These are phyloP conservation scores for Fusarium tuaranense DNA, from an alignment of 2,329 filamentous ascomycete species.

Conservation along the genomic window DNA sequence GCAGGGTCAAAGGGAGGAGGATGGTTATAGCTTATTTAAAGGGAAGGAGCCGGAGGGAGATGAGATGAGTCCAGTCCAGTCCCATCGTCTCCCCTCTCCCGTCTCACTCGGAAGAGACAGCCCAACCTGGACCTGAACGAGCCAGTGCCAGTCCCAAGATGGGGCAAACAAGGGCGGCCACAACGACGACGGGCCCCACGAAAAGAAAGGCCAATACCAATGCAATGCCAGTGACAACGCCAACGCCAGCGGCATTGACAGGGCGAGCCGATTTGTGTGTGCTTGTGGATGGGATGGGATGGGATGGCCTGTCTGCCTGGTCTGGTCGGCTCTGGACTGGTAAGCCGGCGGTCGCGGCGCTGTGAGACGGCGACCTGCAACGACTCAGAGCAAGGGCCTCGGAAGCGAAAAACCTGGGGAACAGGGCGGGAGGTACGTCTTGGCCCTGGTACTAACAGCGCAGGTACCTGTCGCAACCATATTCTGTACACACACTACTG, in stretches of 20 bases:
- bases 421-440: constrained; percentile 42
- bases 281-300: constrained; percentile 7
- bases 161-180: constrained; percentile 36
- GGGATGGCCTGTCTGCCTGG: not conserved
- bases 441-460: constrained; percentile 38
- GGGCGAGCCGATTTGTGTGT: constrained; percentile 21
- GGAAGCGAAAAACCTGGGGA: constrained; percentile 44
- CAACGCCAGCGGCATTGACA: constrained; percentile 35
- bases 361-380: constrained; percentile 36
- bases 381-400: constrained; percentile 15
- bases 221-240: constrained; percentile 11
- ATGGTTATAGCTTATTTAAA: constrained; percentile 35
- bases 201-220: constrained; percentile 21
- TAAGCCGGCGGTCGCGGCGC: constrained; percentile 13
- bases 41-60: constrained; percentile 29
- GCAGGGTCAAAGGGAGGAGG: constrained; percentile 27
- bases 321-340: not conserved
- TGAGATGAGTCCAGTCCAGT: constrained; percentile 27
- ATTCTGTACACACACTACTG: constrained; percentile 12
- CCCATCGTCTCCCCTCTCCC: not conserved
- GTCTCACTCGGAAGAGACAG: constrained; percentile 30
- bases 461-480: constrained; percentile 35
- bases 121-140: constrained; percentile 14
- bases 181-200: constrained; percentile 18
- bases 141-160: constrained; percentile 12